phyloP scores from a whole-genome alignment of 768 basidiomycete genomes.

The Serendipita vermifera region DNA sequence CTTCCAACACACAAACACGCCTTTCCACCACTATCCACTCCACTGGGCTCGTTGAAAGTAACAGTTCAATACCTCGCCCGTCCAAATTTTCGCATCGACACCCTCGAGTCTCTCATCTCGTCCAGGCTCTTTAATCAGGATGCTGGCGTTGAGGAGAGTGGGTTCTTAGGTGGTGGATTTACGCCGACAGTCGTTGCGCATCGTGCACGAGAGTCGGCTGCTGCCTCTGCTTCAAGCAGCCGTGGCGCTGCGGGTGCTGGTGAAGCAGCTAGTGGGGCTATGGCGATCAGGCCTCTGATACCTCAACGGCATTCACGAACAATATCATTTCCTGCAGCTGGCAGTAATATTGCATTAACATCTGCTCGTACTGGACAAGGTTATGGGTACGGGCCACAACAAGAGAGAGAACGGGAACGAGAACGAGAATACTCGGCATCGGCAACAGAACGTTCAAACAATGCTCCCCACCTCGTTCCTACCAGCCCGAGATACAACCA shows the following conservation, averaged over 20 bases:
- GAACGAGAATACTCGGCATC: no score
- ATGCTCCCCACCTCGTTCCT: background rate
- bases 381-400: no score
- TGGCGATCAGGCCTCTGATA: background rate
- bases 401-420: no score
- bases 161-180: no score
- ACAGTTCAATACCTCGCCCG: slow-evolving; percentile 49
- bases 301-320: background rate
- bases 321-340: background rate
- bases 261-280: background rate
- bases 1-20: slow-evolving; percentile 40
- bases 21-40: slow-evolving; percentile 58
- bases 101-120: slow-evolving; percentile 62
- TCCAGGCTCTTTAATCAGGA: slow-evolving; percentile 59
- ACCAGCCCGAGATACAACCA: background rate
- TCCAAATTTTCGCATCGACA: slow-evolving; percentile 62
- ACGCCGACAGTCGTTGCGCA: slow-evolving; percentile 38
- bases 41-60: slow-evolving; percentile 49
- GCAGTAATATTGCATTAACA: background rate
- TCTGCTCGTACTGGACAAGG: no score
- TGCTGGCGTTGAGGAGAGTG: slow-evolving; percentile 27
- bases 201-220: slow-evolving; percentile 2
- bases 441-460: background rate
- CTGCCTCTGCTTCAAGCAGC: background rate
- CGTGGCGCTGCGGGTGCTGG: background rate